Base-by-base conservation (phyloP, 441 rosid species). In the Gossypium schwendimanii region DNA sequence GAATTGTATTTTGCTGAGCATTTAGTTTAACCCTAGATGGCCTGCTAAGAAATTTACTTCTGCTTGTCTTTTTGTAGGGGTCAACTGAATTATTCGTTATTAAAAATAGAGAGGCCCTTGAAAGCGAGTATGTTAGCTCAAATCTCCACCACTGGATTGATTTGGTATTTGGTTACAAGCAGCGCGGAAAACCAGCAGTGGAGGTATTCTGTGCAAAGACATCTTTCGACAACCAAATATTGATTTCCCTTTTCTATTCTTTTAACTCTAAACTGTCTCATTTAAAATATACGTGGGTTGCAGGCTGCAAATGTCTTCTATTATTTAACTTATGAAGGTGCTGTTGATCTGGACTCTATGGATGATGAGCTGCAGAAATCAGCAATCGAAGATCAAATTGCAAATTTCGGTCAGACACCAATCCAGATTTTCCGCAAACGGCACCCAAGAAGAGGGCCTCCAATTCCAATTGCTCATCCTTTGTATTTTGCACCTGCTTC, bases 71-170 rank as follows among this genome's bases (percentile, higher is more conserved):
- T 65, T 73, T 79, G 81, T 81, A 96, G 99, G 96, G 94, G 52
- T 96, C 99, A 50, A 90, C 97, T 66, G 96, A 91, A 81, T 81
- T 88, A 64, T 96, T 96, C 79, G 69, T 96, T 77, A 88, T 76
- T 72, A 93, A 86, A 82, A 96, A 96, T 7, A 80, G 97, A 72
- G 98, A 96, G 81, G 99, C 99, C 71, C 93, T 96, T 57, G 99
- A 96, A 86, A 96, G 99, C 76, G 99, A 96, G 80, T 96, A 90
- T 83, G 99, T 96, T 75, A 96, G 99, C 82, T 96, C 99, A 75
- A 93, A 96, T 92, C 94, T 96, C 50, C 98, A 96, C 76, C 92
- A 93, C 77, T 96, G 99, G 98, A 91, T 96, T 76, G 98, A 96
- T 84, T 82, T 96, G 89, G 82, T 96, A 67, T 95, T 93, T 83